A percentile compares a stretch with the other conserved stretches of the same genome.
Conservation (phyloP, 2,329 filamentous ascomycete species). For the Emergomyces orientalis region DNA sequence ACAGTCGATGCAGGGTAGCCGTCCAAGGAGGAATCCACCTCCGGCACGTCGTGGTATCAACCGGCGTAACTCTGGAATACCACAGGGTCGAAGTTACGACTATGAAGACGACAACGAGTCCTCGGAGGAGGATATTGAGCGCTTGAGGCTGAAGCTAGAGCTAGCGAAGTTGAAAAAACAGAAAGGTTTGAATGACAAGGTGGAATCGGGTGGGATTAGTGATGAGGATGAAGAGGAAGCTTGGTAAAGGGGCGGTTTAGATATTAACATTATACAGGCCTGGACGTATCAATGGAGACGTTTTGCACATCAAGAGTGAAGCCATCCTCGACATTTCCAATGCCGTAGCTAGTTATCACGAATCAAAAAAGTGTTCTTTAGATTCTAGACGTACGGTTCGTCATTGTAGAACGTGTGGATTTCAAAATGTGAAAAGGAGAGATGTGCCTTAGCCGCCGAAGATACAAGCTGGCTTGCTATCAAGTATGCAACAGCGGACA, state of each 20-base stretch:
- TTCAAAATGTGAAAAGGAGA: too few relatives aligned
- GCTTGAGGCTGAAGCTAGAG: neutral
- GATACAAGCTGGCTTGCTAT: too few relatives aligned
- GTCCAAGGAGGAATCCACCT: neutral
- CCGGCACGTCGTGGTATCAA: neutral
- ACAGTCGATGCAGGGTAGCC: neutral
- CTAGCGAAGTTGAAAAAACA: conserved; percentile 3
- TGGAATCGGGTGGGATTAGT: neutral
- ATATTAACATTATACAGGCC: neutral
- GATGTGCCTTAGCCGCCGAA: too few relatives aligned
- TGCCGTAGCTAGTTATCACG: neutral
- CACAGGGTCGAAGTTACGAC: neutral
- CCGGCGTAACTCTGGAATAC: neutral
- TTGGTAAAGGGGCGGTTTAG: neutral
- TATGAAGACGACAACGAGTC: conserved; percentile 4
- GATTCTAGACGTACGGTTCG: neutral
- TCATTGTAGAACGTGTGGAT: neutral
- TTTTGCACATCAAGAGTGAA: neutral
- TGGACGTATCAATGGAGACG: neutral
- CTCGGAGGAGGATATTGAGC: neutral
- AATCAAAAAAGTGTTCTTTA: neutral
- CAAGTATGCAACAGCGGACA: too few relatives aligned
- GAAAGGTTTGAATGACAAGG: neutral
- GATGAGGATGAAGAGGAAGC: neutral
- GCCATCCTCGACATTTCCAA: neutral